phyloP scores from a whole-genome alignment of 2,329 filamentous ascomycete genomes.

The Verticillium nonalfalfae region DNA sequence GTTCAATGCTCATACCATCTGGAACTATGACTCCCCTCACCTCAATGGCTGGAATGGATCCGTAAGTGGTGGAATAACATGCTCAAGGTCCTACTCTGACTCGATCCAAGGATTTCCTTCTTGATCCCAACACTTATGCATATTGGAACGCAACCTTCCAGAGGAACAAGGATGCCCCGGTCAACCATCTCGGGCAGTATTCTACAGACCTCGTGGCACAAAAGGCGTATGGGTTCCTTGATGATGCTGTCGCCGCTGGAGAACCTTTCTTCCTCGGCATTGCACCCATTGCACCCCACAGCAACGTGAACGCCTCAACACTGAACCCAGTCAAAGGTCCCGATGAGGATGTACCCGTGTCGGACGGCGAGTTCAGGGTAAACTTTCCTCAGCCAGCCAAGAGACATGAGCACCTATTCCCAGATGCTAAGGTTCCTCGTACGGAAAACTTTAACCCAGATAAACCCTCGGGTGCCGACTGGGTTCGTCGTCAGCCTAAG shows the following conservation, averaged over 20 bases:
- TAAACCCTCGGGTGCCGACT: constrained; percentile 32
- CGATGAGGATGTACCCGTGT: constrained; percentile 41
- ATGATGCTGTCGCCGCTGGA: constrained; percentile 48
- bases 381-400: constrained; percentile 32
- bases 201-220: constrained; percentile 51
- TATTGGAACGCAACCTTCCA: constrained; percentile 62
- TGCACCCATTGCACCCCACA: constrained; percentile 35
- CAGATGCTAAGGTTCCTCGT: constrained; percentile 52
- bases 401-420: constrained; percentile 55
- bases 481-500: constrained; percentile 32
- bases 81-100: not conserved
- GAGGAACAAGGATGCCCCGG: constrained; percentile 42
- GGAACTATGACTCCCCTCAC: constrained; percentile 44
- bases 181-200: constrained; percentile 32
- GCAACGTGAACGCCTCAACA: constrained; percentile 18
- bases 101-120: constrained; percentile 33
- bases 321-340: constrained; percentile 52
- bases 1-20: constrained; percentile 41
- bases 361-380: constrained; percentile 39
- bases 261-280: constrained; percentile 51
- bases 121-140: constrained; percentile 62
- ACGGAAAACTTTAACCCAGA: constrained; percentile 59
- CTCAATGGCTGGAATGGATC: constrained; percentile 52
- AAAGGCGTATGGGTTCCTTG: constrained; percentile 54
- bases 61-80: not conserved